These are phyloP conservation scores for Diaporthe aspalathi DNA, from an alignment of 2,329 filamentous ascomycete species.

Conservation along the genomic window DNA sequence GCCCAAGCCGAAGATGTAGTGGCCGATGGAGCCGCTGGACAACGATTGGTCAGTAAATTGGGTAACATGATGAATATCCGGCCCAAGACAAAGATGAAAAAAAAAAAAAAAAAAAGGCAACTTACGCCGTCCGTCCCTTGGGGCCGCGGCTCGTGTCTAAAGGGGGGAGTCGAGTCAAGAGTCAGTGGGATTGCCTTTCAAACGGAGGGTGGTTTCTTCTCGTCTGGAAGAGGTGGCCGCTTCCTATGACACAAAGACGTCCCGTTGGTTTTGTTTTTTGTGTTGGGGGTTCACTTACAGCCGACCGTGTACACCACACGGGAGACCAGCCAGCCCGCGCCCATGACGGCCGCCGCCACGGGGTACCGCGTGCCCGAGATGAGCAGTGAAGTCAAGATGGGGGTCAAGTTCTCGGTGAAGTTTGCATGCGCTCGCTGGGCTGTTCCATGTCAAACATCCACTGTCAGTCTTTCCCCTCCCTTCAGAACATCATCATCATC, in stretches of 20 bases:
- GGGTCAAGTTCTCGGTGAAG: constrained; percentile 70
- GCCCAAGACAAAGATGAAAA: too few relatives aligned
- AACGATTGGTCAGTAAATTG: background rate
- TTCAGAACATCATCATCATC: too few relatives aligned
- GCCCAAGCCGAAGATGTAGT: constrained; percentile 50
- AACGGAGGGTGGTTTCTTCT: too few relatives aligned
- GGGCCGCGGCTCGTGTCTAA: constrained; percentile 20
- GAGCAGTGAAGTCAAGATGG: constrained; percentile 63
- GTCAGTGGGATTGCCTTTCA: background rate
- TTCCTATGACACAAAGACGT: too few relatives aligned
- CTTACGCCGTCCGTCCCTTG: constrained; percentile 34
- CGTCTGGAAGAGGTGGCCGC: background rate
- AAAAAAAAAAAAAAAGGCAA: background rate
- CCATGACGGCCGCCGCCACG: constrained; percentile 59
- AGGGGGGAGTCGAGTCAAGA: background rate
- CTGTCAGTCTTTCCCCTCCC: too few relatives aligned
- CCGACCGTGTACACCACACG: constrained; percentile 67
- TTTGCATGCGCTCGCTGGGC: constrained; percentile 72
- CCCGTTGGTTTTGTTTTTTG: too few relatives aligned
- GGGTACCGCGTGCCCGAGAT: constrained; percentile 69
- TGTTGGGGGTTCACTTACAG: constrained; percentile 55
- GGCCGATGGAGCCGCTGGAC: constrained; percentile 51
- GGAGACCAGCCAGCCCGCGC: constrained; percentile 63
- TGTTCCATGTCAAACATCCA: too few relatives aligned
- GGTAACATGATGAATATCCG: too few relatives aligned